These are phyloP conservation scores for Schizosaccharomyces lindneri DNA, from an alignment of 805 yeast species.

Conservation along the genomic window DNA sequence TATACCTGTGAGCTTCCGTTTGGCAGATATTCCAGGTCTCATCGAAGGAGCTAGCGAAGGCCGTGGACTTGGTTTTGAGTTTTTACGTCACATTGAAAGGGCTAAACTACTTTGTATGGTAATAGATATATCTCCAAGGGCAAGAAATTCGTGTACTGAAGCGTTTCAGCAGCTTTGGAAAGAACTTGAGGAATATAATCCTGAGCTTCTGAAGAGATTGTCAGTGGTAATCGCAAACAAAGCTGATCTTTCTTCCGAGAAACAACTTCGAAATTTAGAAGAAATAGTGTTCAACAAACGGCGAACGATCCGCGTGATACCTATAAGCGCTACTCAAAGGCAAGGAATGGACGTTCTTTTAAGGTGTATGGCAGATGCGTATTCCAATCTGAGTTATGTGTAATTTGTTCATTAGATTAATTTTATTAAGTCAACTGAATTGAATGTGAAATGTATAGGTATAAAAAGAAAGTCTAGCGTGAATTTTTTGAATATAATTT, in stretches of 20 bases:
- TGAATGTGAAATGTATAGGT: no score
- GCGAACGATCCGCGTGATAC: background rate
- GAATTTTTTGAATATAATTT: no score
- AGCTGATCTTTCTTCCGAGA: constrained; percentile 35
- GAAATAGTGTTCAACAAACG: background rate
- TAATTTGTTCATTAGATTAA: no score
- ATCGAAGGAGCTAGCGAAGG: constrained; percentile 63
- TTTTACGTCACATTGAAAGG: constrained; percentile 75
- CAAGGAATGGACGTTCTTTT: background rate
- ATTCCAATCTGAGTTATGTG: no score
- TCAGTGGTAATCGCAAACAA: constrained; percentile 75
- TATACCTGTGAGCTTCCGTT: constrained; percentile 38
- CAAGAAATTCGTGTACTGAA: constrained; percentile 28
- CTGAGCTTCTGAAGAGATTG: constrained; percentile 33
- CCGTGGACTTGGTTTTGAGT: constrained; percentile 83
- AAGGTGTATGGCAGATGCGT: background rate
- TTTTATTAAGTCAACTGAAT: no score
- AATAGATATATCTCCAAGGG: constrained; percentile 28
- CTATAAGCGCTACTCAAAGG: background rate
- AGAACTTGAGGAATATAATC: constrained; percentile 36
- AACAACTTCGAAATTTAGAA: background rate
- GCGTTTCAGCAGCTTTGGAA: constrained; percentile 30
- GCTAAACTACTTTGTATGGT: constrained; percentile 79
- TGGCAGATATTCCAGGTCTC: constrained; percentile 94
- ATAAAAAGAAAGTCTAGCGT: no score